Percentiles rank a stretch among this genome's conserved stretches.
These are phyloP conservation scores for Blumeria hordei DNA, from an alignment of 2,329 filamentous ascomycete genomes.

Conservation along the genomic window DNA sequence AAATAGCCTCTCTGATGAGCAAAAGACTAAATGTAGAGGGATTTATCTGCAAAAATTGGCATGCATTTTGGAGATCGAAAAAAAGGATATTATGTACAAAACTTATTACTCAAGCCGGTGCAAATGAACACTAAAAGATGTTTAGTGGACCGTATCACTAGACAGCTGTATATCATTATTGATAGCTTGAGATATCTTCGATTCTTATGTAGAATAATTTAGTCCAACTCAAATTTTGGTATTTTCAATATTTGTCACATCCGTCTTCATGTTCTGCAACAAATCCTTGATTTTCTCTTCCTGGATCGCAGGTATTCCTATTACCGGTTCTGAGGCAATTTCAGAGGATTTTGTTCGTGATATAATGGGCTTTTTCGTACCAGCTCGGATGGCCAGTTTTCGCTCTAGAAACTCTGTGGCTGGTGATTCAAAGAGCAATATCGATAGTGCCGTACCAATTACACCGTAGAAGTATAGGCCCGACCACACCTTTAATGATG, in stretches of 20 bases:
- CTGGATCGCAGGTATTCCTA: slow-evolving; percentile 62
- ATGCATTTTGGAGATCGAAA: no score
- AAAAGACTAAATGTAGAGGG: no score
- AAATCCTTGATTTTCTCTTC: slow-evolving; percentile 43
- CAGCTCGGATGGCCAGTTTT: slow-evolving; percentile 31
- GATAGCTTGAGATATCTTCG: no score
- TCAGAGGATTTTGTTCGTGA: slow-evolving; percentile 31
- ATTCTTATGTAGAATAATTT: no score
- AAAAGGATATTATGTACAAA: no score
- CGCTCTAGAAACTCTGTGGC: slow-evolving; percentile 37
- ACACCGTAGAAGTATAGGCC: slow-evolving; percentile 77
- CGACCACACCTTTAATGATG: slow-evolving; percentile 53
- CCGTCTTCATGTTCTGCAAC: slow-evolving; percentile 25
- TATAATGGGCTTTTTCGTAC: slow-evolving; percentile 17
- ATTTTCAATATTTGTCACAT: slow-evolving; percentile 15
- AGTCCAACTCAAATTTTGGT: no score
- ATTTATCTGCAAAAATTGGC: no score
- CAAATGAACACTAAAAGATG: no score
- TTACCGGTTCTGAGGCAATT: slow-evolving; percentile 34
- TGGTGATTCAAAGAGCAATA: slow-evolving; percentile 60
- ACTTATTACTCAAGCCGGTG: no score
- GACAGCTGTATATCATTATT: no score
- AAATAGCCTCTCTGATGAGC: no score
- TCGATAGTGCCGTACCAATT: slow-evolving; percentile 35
- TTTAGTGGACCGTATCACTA: no score